Conservation (phyloP, 73 alveolate species). For the Tetrahymena borealis region DNA sequence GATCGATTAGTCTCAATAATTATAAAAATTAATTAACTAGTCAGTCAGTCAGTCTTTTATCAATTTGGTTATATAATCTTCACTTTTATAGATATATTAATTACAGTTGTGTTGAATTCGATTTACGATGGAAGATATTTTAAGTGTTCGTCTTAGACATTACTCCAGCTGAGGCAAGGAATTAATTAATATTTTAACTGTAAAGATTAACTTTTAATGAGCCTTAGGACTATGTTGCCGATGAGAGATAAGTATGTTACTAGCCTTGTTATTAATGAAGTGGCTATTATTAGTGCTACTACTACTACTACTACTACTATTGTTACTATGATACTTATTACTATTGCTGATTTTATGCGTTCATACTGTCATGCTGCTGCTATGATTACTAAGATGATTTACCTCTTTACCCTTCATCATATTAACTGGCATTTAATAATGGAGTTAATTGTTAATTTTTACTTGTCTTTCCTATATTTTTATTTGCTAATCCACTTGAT, state of each 20-base stretch:
- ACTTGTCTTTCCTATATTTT: neutral
- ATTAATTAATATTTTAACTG: neutral
- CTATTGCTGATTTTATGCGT: too few relatives aligned
- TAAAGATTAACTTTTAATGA: neutral
- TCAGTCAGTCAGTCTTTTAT: too few relatives aligned
- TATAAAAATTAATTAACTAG: too few relatives aligned
- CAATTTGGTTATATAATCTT: too few relatives aligned
- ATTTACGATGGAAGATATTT: neutral
- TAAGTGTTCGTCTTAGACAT: neutral
- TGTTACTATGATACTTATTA: too few relatives aligned
- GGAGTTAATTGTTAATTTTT: neutral
- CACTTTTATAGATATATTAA: neutral
- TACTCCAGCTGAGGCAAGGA: neutral
- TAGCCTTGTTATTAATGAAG: neutral
- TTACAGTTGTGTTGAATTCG: neutral
- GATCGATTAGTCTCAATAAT: too few relatives aligned
- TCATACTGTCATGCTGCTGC: neutral
- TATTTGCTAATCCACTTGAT: neutral
- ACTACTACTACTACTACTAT: neutral
- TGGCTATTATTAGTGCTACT: neutral
- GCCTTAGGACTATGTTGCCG: neutral
- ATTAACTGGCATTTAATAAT: neutral
- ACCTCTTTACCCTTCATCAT: neutral
- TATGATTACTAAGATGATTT: neutral
- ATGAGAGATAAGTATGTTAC: neutral